Base-by-base conservation (phyloP, 2,329 filamentous ascomycete species). In the Phaeophleospora eucalypticola region DNA sequence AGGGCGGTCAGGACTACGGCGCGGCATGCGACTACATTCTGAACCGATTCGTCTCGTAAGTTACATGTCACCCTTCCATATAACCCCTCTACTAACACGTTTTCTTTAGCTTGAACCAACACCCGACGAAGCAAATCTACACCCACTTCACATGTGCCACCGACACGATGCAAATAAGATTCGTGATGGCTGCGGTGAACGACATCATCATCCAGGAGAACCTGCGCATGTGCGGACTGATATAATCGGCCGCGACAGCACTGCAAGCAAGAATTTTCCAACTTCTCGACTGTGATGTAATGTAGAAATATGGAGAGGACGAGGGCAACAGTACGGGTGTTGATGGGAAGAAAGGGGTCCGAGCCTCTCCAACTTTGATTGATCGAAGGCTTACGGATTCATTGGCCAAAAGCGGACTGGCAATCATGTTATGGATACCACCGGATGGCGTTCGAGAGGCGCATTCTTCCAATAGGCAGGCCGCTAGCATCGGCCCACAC, bases 141-240 rank as follows among this genome's bases (percentile, higher is more conserved):
- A 98, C 93, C 49, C 93, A 97, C 73, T 98, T 98, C 74, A 98
- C 93, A 41, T 97, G 93, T 69, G 93, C 93, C 52, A 98, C 93
- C 40, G 93, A 98, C 68, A 98, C 93, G 24, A 96, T 93, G 64
- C 93, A 98, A 72, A 98, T 98, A 64, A 85, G 93, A 66, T 97
- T 98, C 78, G 93, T 98, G 73, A 98, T 98, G 93, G 90, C 91
- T 53, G 93, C 93, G 59, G 93, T 98, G 66, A 98, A 98, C 74
- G 93, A 98, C 75, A 98, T 98, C 71, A 98, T 98, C 75, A 98
- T 98, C 71, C 93, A 98, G 77, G 93, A 97, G 75, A 98, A 98
- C 75, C 83, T 98, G 57, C 86, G 93, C 71, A 81, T 95, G 71
- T 96, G 90, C 73, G 91, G 91, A 80, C 78, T 97, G 70, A 96